phyloP scores from a whole-genome alignment of 1,284 basidiomycete genomes.

The Trichosporon sp. region DNA sequence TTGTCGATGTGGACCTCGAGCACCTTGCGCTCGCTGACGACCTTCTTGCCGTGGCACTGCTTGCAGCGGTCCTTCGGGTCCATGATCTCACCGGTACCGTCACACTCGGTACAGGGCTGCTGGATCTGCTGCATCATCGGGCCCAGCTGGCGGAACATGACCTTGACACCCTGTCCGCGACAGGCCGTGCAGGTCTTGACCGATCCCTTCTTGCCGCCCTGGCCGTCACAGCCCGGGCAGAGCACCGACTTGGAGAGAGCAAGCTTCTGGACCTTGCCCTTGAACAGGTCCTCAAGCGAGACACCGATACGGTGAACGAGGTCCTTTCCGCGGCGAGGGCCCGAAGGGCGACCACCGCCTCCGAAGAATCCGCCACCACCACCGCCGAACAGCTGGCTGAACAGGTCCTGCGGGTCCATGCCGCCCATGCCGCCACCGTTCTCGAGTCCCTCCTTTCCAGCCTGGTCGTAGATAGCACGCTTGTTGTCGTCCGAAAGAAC shows the following conservation, averaged over 20 bases:
- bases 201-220: conserved; percentile 95
- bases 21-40: conserved; percentile 90
- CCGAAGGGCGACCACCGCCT: conserved; percentile 58
- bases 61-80: conserved; percentile 91
- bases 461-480: conserved; percentile 78
- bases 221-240: conserved; percentile 88
- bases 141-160: conserved; percentile 85
- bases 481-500: conserved; percentile 85
- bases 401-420: conserved; percentile 97
- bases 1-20: conserved; percentile 99
- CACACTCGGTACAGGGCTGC: conserved; percentile 87
- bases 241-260: conserved; percentile 93
- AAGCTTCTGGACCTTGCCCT: conserved; percentile 96
- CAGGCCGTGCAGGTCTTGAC: conserved; percentile 76
- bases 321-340: conserved; percentile 97
- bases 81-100: conserved; percentile 87
- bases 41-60: conserved; percentile 93
- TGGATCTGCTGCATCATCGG: conserved; percentile 99
- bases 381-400: conserved; percentile 88
- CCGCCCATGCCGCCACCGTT: conserved; percentile 67
- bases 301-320: conserved; percentile 95
- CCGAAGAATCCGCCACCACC: conserved; percentile 59
- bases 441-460: conserved; percentile 89
- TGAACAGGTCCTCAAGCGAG: conserved; percentile 95
- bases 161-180: conserved; percentile 83